Conservation (phyloP, 2,329 filamentous ascomycete genomes). For the Aspergillus latus region DNA sequence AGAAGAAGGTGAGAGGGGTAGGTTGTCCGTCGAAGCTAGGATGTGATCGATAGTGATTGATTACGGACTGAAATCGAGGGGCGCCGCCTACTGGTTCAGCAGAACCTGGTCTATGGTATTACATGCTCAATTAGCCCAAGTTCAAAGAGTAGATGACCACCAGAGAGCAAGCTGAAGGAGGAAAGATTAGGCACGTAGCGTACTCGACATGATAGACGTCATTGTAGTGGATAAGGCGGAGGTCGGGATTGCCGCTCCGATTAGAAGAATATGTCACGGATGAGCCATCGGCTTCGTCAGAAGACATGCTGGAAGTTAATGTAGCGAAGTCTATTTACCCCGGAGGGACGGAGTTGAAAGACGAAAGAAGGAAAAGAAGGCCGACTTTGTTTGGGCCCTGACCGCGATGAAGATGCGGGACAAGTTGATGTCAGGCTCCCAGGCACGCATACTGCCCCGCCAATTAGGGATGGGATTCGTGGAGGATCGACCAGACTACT, state of each 20-base stretch:
- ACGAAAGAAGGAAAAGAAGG: not conserved
- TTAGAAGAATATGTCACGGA: slow-evolving; percentile 46
- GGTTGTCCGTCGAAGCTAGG: slow-evolving; percentile 63
- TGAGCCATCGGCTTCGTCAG: slow-evolving; percentile 33
- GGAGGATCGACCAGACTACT: slow-evolving; percentile 6
- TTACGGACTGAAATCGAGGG: slow-evolving; percentile 74
- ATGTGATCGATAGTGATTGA: slow-evolving; percentile 70
- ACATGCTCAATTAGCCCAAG: slow-evolving; percentile 15
- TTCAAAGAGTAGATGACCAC: not conserved
- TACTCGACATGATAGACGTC: slow-evolving; percentile 88
- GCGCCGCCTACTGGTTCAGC: slow-evolving; percentile 81
- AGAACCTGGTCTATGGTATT: slow-evolving; percentile 54
- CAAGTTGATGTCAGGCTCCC: slow-evolving; percentile 7
- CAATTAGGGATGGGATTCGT: slow-evolving; percentile 4
- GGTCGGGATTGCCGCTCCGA: slow-evolving; percentile 58
- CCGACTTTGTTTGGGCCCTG: not conserved
- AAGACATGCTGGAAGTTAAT: slow-evolving; percentile 24
- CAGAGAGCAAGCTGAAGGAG: too few species aligned
- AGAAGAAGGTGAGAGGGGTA: slow-evolving; percentile 75
- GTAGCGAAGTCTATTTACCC: not conserved
- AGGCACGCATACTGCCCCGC: slow-evolving; percentile 2
- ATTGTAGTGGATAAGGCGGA: slow-evolving; percentile 87
- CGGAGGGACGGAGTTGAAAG: not conserved
- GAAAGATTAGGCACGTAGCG: slow-evolving; percentile 10
- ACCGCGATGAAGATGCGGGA: not conserved